Evolutionary conservation across 1,139 yeast genomes (phyloP).

Genomic region (Scheffersomyces illinoinensis): DNA sequence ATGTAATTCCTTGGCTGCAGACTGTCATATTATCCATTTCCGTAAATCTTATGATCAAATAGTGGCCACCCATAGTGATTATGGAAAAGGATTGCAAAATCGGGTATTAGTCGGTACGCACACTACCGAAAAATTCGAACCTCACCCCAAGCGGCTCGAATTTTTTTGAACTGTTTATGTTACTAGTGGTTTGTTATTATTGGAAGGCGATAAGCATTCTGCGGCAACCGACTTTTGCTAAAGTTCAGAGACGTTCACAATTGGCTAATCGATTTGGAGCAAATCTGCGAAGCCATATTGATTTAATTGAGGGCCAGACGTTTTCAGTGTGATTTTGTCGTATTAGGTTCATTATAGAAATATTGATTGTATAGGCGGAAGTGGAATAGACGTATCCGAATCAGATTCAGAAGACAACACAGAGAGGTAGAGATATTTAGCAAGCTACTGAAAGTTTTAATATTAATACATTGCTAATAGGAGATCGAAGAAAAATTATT

Average conservation of each 20-base stretch:
- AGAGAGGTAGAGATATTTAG: neutral
- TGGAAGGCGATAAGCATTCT: neutral
- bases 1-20: too few relatives aligned
- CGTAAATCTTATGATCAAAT: neutral
- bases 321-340: neutral
- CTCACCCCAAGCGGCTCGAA: constrained; percentile 1
- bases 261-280: neutral
- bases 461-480: neutral
- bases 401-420: neutral
- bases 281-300: neutral
- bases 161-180: neutral
- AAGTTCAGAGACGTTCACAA: neutral
- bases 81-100: neutral
- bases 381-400: neutral
- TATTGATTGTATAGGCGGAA: neutral
- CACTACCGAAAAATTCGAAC: neutral
- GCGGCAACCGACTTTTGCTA: neutral
- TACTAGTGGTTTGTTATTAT: neutral
- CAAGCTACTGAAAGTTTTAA: neutral
- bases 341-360: neutral
- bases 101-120: neutral
- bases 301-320: neutral
- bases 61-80: neutral
- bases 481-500: neutral
- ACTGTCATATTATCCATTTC: neutral